These are phyloP conservation scores for Cordia subcordata DNA, from an alignment of 257 asterid genomes.

Conservation along the genomic window DNA sequence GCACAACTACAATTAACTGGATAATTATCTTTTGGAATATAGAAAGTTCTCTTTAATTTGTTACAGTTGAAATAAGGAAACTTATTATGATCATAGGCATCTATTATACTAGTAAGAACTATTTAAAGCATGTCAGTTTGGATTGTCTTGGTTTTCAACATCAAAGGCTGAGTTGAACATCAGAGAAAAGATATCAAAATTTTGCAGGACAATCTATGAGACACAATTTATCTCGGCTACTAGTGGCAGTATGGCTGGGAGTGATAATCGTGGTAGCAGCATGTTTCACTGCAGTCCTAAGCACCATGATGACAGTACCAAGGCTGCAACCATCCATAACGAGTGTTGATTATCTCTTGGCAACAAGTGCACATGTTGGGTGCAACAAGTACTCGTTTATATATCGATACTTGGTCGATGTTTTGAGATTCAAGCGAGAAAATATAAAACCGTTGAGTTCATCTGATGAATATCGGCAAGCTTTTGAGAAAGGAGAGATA, in stretches of 20 bases:
- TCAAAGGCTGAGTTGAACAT: too few species aligned
- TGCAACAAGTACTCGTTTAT: slow-evolving; percentile 51
- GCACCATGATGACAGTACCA: slow-evolving; percentile 54
- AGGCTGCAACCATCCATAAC: slow-evolving; percentile 38
- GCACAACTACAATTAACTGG: too few species aligned
- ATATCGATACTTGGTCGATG: slow-evolving; percentile 26
- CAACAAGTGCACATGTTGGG: slow-evolving; percentile 43
- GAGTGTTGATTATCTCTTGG: slow-evolving; percentile 33
- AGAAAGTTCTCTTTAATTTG: too few species aligned
- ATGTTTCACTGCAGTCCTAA: slow-evolving; percentile 56
- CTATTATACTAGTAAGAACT: too few species aligned
- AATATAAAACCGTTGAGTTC: slow-evolving; percentile 33
- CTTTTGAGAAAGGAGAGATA: slow-evolving; percentile 40
- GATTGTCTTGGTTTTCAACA: too few species aligned
- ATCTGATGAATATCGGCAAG: slow-evolving; percentile 33
- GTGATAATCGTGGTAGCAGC: slow-evolving; percentile 37
- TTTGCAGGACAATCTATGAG: slow-evolving; percentile 47
- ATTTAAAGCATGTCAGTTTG: too few species aligned
- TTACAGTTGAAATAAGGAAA: too few species aligned
- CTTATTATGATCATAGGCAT: too few species aligned
- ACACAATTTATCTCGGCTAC: slow-evolving; percentile 41
- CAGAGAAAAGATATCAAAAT: too few species aligned
- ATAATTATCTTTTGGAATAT: too few species aligned
- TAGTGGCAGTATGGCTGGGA: slow-evolving; percentile 46
- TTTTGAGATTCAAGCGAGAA: slow-evolving; percentile 25